phyloP scores from a whole-genome alignment of 2,329 filamentous ascomycete genomes.

The Whalleya microplaca region DNA sequence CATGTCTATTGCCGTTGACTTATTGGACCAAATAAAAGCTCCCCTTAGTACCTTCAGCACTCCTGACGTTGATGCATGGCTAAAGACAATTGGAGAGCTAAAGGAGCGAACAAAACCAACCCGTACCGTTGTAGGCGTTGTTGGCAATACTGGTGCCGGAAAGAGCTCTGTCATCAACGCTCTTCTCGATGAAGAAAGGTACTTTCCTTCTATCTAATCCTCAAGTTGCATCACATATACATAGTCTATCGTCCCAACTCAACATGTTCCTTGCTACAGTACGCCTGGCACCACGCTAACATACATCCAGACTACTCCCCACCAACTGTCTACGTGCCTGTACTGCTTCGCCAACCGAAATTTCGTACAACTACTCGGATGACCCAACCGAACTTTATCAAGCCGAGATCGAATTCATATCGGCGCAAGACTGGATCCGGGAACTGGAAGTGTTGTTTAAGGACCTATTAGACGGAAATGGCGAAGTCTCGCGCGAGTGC shows the following conservation, averaged over 20 bases:
- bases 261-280: neutral
- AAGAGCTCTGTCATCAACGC: slow-evolving; percentile 68
- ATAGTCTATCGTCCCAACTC: neutral
- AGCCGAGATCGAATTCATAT: slow-evolving; percentile 36
- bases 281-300: neutral
- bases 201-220: neutral
- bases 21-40: slow-evolving; percentile 24
- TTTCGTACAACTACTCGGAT: slow-evolving; percentile 35
- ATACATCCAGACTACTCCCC: slow-evolving; percentile 25
- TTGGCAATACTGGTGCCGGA: slow-evolving; percentile 64
- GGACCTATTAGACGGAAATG: slow-evolving; percentile 29
- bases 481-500: slow-evolving; percentile 28
- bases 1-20: slow-evolving; percentile 16
- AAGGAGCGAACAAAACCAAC: slow-evolving; percentile 41
- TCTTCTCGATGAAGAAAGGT: slow-evolving; percentile 62
- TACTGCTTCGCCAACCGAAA: slow-evolving; percentile 33
- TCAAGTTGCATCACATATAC: slow-evolving; percentile 28
- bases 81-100: slow-evolving; percentile 46
- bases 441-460: slow-evolving; percentile 31
- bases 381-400: slow-evolving; percentile 30
- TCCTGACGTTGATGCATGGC: slow-evolving; percentile 36
- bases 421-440: slow-evolving; percentile 27
- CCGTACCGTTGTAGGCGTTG: slow-evolving; percentile 58
- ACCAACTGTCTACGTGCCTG: slow-evolving; percentile 35
- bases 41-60: slow-evolving; percentile 6